Evolutionary conservation across 495 filamentous ascomycete genomes (phyloP).

Genomic region (Aspergillus haitiensis): DNA sequence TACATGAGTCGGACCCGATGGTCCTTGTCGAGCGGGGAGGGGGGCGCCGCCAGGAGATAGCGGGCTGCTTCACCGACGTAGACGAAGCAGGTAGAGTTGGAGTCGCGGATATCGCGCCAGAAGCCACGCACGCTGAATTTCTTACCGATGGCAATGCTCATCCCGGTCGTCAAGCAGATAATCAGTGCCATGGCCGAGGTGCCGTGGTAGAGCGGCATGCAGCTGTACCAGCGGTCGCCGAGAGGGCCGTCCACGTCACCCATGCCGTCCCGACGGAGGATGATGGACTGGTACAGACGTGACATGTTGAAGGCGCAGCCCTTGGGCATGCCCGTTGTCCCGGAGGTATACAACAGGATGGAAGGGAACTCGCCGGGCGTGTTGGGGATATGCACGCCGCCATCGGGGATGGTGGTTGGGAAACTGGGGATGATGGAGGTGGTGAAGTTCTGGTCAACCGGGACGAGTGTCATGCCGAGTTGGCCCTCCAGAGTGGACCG

Average conservation of each 20-base stretch:
- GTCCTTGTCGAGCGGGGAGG: slow-evolving; percentile 59
- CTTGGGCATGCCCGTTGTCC: slow-evolving; percentile 68
- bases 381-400: slow-evolving; percentile 44
- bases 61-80: slow-evolving; percentile 84
- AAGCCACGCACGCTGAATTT: slow-evolving; percentile 71
- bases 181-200: slow-evolving; percentile 63
- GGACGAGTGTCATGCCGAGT: slow-evolving; percentile 54
- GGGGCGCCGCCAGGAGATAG: slow-evolving; percentile 70
- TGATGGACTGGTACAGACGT: slow-evolving; percentile 33
- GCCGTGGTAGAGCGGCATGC: slow-evolving; percentile 82
- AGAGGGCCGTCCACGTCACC: slow-evolving; percentile 38
- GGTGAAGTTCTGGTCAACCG: slow-evolving; percentile 49
- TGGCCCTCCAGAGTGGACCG: slow-evolving; percentile 46
- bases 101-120: slow-evolving; percentile 73
- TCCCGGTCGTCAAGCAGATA: slow-evolving; percentile 54
- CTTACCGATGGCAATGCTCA: slow-evolving; percentile 65
- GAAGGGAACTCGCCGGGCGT: slow-evolving; percentile 54
- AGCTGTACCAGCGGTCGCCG: slow-evolving; percentile 68
- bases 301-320: slow-evolving; percentile 55
- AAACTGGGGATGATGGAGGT: slow-evolving; percentile 49
- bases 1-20: slow-evolving; percentile 69
- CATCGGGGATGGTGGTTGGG: slow-evolving; percentile 49
- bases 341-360: slow-evolving; percentile 68
- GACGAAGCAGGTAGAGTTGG: slow-evolving; percentile 65
- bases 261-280: slow-evolving; percentile 29